These are phyloP conservation scores for Chaetomiaceae sp. DNA, from an alignment of 2,329 filamentous ascomycete genomes.

Conservation along the genomic window DNA sequence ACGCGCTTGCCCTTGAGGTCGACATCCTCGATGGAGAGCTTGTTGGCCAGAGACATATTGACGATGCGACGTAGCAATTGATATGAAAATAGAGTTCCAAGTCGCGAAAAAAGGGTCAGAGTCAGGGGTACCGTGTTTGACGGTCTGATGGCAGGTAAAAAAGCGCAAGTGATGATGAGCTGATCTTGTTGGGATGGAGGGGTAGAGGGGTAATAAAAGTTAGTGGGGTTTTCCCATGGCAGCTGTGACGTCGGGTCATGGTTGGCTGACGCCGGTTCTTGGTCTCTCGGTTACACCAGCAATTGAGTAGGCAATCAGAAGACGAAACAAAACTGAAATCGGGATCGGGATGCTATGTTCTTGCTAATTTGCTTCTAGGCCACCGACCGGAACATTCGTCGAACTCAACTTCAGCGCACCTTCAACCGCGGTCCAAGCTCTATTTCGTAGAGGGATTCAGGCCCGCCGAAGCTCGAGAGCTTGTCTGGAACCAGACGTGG, in stretches of 20 bases:
- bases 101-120: slow-evolving; percentile 7
- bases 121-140: slow-evolving; percentile 16
- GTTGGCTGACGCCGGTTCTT: slow-evolving; percentile 24
- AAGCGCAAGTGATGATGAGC: slow-evolving; percentile 21
- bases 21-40: slow-evolving; percentile 93
- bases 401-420: no score
- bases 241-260: slow-evolving; percentile 27
- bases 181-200: slow-evolving; percentile 21
- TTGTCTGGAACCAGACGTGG: no score
- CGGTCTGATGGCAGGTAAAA: slow-evolving; percentile 14
- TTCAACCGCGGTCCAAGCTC: no score
- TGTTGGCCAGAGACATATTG: slow-evolving; percentile 96
- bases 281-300: slow-evolving; percentile 6
- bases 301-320: background rate
- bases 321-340: background rate
- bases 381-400: no score
- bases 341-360: background rate
- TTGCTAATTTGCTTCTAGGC: background rate
- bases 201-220: slow-evolving; percentile 24
- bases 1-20: slow-evolving; percentile 98
- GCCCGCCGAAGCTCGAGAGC: no score
- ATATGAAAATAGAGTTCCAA: background rate
- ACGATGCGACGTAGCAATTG: slow-evolving; percentile 25
- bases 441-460: no score
- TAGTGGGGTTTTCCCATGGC: slow-evolving; percentile 25